Evolutionary conservation across 2,329 filamentous ascomycete genomes (phyloP).

Genomic region (Huntiella savannae): DNA sequence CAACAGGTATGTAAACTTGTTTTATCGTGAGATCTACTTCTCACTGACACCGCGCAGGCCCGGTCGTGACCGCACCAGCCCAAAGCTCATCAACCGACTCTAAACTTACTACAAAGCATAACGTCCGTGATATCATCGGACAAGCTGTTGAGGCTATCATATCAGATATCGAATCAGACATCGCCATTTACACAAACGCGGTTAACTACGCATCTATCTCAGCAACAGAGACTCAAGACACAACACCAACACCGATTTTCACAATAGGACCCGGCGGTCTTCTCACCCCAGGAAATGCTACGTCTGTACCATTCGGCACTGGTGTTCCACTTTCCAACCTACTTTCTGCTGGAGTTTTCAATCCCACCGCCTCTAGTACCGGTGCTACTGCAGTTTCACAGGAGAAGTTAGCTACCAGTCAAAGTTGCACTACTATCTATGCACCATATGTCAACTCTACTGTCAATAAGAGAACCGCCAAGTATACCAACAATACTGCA

Average conservation of each 20-base stretch:
- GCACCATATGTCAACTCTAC: conserved; percentile 8
- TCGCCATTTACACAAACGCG: conserved; percentile 4
- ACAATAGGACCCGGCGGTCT: neutral
- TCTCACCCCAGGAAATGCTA: neutral
- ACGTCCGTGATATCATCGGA: neutral
- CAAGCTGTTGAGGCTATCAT: neutral
- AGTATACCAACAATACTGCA: neutral
- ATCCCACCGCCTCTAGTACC: neutral
- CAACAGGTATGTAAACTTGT: neutral
- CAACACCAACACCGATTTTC: neutral
- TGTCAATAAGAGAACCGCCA: neutral
- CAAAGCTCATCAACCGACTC: neutral
- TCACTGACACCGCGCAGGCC: too few relatives aligned
- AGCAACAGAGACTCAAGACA: neutral
- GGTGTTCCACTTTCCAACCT: neutral
- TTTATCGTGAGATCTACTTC: too few relatives aligned
- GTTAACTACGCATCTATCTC: neutral
- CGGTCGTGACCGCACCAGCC: too few relatives aligned
- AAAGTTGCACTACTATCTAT: conserved; percentile 8
- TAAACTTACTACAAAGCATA: neutral
- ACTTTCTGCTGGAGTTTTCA: neutral
- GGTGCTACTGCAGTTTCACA: neutral
- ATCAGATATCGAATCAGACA: conserved; percentile 1
- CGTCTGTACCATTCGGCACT: neutral
- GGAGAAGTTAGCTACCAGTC: neutral